Evolutionary conservation across 768 basidiomycete species (phyloP).

Genomic region (Mycena belliarum): DNA sequence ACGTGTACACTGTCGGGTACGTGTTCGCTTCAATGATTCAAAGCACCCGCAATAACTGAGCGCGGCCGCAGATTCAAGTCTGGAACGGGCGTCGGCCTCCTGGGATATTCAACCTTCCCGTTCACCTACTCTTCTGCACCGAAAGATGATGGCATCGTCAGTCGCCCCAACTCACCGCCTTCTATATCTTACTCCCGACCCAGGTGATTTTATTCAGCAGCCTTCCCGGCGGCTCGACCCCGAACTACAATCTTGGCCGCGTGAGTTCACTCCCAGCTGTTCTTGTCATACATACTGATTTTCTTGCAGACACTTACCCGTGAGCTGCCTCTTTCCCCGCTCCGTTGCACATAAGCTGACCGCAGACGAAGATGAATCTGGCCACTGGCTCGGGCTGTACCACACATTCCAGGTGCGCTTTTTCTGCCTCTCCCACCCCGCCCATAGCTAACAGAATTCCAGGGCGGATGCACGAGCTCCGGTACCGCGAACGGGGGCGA

Average conservation of each 20-base stretch:
- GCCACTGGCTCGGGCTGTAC: constrained; percentile 63
- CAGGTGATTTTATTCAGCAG: constrained; percentile 39
- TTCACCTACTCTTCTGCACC: constrained; percentile 39
- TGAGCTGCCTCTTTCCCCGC: too few species aligned
- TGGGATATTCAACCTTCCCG: constrained; percentile 60
- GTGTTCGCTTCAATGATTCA: background rate
- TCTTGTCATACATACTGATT: background rate
- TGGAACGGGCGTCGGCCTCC: constrained; percentile 42
- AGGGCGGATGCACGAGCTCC: constrained; percentile 29
- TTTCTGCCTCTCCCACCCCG: background rate
- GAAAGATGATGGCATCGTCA: constrained; percentile 47
- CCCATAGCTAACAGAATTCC: background rate
- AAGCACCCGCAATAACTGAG: background rate
- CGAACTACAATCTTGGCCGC: constrained; percentile 44
- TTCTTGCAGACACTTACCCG: constrained; percentile 45
- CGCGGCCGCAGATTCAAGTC: constrained; percentile 32
- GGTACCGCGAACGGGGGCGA: constrained; percentile 24
- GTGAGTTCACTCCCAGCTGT: constrained; percentile 22
- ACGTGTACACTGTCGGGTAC: constrained; percentile 54
- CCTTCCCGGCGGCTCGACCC: constrained; percentile 42
- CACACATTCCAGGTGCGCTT: constrained; percentile 54
- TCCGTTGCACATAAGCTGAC: too few species aligned
- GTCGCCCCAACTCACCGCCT: background rate
- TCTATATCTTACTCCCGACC: background rate
- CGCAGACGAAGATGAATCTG: too few species aligned